Evolutionary conservation across 164 flowering plant genomes (phyloP), one percentile per base, ranked within the genome.

Genomic region (Aristolochia contorta): DNA sequence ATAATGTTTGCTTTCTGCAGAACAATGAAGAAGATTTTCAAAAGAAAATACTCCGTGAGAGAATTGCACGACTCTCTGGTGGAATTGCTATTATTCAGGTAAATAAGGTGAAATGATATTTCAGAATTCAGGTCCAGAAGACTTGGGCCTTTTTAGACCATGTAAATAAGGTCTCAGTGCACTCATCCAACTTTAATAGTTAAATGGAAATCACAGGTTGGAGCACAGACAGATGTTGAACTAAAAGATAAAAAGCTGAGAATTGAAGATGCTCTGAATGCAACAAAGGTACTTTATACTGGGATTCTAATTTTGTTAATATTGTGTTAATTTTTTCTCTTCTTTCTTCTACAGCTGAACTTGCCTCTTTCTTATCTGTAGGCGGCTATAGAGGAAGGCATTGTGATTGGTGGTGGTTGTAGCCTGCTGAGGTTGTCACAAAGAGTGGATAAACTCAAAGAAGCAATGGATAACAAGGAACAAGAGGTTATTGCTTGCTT

Each of bases 311-410:
- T 37, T 37, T 10, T 37, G 12, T 7, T 37, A 0, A 37, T 37
- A 10, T 37, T 6, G 12, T 37, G 7, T 3, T 37, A 8, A 37
- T 0, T 37, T 37, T 37, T 37, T 37, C 43, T 37, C 43, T 37
- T 37, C 43, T 37, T 37, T 37, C 43, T 37, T 37, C 43, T 10
- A 37, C 0, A 37, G 12, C 10, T 37, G 43, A 37, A 37, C 43
- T 37, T 37, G 7, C 43, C 43, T 37, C 43, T 37, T 4, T 37
- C 7, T 37, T 8, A 53, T 27, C 56, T 6, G 1, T 53, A 91
- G 98, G 87, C 98, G 46, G 98, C 96, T 61, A 81, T 91, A 62
- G 98, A 91, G 62, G 96, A 91, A 82, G 98, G 98, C 55, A 71
- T 89, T 62, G 98, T 91, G 54, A 89, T 87, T 65, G 98, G 98